These are phyloP conservation scores for Cavenderia fasciculata DNA, from an alignment of 78 protist species.

Conservation along the genomic window DNA sequence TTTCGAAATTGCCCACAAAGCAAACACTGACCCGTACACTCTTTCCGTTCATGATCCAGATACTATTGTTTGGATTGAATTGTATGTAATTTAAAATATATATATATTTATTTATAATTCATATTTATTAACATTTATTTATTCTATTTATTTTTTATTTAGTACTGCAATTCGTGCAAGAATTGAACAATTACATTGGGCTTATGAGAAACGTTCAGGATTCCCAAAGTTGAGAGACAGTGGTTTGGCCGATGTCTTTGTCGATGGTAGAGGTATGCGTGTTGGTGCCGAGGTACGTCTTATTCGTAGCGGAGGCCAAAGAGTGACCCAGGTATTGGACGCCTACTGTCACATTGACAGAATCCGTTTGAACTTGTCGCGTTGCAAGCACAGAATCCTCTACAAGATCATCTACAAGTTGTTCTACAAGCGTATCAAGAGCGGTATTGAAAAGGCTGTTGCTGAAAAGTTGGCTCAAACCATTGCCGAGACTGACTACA, in stretches of 20 bases:
- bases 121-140: too few relatives aligned
- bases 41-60: constrained; percentile 66
- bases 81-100: too few relatives aligned
- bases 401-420: constrained; percentile 18
- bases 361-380: constrained; percentile 2
- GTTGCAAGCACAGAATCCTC: constrained; percentile 48
- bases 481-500: constrained; percentile 56
- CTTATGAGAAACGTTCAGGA: not conserved
- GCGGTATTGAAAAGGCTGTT: constrained; percentile 54
- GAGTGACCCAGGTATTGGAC: constrained; percentile 52
- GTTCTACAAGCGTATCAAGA: not conserved
- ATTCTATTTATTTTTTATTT: too few relatives aligned
- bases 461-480: constrained; percentile 49
- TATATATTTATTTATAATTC: too few relatives aligned
- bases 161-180: constrained; percentile 54
- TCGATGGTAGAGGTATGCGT: constrained; percentile 67
- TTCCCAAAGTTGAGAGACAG: constrained; percentile 45
- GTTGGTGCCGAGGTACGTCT: constrained; percentile 65
- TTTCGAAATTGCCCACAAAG: constrained; percentile 65
- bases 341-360: constrained; percentile 50
- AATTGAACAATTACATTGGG: constrained; percentile 52
- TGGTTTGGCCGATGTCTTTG: constrained; percentile 24
- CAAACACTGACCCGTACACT: constrained; percentile 72
- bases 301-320: constrained; percentile 13
- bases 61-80: constrained; percentile 67